Base-by-base conservation (phyloP, 305 asterid species). In the Fraxinus sp. region DNA sequence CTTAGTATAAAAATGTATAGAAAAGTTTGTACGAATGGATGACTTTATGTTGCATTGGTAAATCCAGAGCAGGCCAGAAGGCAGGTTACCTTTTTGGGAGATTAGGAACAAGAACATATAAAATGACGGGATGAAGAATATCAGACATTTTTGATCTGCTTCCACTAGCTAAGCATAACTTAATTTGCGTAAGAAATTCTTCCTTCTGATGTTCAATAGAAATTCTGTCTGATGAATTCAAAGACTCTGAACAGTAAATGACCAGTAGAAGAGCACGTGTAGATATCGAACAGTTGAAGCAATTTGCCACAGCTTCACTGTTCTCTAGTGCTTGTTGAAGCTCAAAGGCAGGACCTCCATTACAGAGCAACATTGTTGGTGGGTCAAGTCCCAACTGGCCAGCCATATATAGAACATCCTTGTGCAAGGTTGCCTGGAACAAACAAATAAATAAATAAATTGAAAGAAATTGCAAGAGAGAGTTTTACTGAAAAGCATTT, bases 331-430 rank as follows among this genome's bases (percentile, higher is more conserved):
- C 96, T 82, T 90, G 94, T 76, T 91, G 91, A 83, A 96, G 91
- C 92, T 96, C 97, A 79, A 84, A 79, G 36, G 87, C 81, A 80
- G 94, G 90, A 80, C 97, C 96, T 74, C 86, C 89, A 83, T 83
- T 86, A 83, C 90, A 83, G 77, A 96, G 95, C 87, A 91, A 79
- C 99, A 94, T 96, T 52, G 97, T 94, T 77, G 98, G 92, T 6
- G 98, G 99, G 83, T 94, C 92, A 80, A 96, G 97, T 73, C 98
- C 99, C 89, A 96, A 84, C 82, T 96, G 99, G 77, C 99, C 99
- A 77, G 99, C 99, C 99, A 96, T 93, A 84, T 94, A 86, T 83
- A 96, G 86, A 79, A 94, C 84, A 87, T 90, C 90, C 87, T 83
- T 89, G 86, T 96, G 97, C 86, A 90, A 85, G 79, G 97, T 96